Conservation (phyloP, 2,329 filamentous ascomycete species). For the Penicillium nordicum region DNA sequence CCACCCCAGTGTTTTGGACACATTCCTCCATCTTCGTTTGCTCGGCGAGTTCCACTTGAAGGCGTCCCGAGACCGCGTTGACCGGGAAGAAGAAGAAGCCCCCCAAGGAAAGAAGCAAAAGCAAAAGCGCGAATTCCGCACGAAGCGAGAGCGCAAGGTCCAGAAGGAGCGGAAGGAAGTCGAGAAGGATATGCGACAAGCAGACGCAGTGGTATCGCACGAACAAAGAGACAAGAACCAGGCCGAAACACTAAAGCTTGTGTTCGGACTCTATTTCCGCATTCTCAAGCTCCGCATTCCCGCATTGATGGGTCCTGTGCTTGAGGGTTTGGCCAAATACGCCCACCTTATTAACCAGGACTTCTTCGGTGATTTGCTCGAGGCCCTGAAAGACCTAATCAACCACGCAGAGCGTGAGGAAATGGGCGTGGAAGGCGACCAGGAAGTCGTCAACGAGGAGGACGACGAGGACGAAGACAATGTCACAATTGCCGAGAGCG, state of each 20-base stretch:
- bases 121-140: constrained; percentile 78
- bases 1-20: constrained; percentile 81
- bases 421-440: constrained; percentile 48
- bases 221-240: constrained; percentile 94
- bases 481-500: constrained; percentile 50
- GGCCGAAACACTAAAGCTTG: constrained; percentile 89
- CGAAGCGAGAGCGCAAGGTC: constrained; percentile 80
- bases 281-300: constrained; percentile 80
- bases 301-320: constrained; percentile 90
- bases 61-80: constrained; percentile 73
- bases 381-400: constrained; percentile 91
- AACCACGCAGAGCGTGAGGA: constrained; percentile 59
- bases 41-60: constrained; percentile 84
- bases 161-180: constrained; percentile 81
- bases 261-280: constrained; percentile 92
- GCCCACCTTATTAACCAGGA: constrained; percentile 97
- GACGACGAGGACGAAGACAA: constrained; percentile 38
- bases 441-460: constrained; percentile 31
- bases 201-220: constrained; percentile 84
- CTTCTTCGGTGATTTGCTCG: constrained; percentile 94
- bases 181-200: constrained; percentile 89
- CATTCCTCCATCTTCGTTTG: constrained; percentile 84
- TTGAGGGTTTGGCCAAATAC: constrained; percentile 91
- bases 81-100: constrained; percentile 52
- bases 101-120: constrained; percentile 59